Conservation (phyloP, 2,329 filamentous ascomycete species). For the Macrophomina phaseolina region DNA sequence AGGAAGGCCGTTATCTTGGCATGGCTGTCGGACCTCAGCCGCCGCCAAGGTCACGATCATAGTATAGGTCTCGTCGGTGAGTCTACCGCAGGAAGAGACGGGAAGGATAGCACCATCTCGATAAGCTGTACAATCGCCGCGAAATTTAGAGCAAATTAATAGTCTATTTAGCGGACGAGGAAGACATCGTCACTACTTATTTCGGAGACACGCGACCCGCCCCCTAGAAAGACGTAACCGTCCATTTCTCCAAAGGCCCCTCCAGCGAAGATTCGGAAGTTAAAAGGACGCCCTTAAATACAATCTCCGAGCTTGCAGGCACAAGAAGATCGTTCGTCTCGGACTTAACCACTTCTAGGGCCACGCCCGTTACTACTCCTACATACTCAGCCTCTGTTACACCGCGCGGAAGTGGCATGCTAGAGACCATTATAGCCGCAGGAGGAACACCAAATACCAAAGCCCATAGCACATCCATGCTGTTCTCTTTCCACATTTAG, state of each 20-base stretch:
- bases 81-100: slow-evolving; percentile 49
- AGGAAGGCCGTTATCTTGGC: slow-evolving; percentile 47
- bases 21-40: slow-evolving; percentile 48
- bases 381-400: slow-evolving; percentile 57
- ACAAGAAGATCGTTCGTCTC: slow-evolving; percentile 58
- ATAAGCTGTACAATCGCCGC: slow-evolving; percentile 55
- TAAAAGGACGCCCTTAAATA: slow-evolving; percentile 57
- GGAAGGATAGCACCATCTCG: slow-evolving; percentile 56
- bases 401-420: slow-evolving; percentile 47
- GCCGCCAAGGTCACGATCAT: slow-evolving; percentile 52
- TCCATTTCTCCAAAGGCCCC: slow-evolving; percentile 55
- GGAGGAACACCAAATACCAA: slow-evolving; percentile 57
- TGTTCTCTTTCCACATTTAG: slow-evolving; percentile 54
- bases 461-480: slow-evolving; percentile 56
- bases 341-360: slow-evolving; percentile 58
- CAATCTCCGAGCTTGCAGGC: slow-evolving; percentile 58
- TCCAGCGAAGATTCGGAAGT: slow-evolving; percentile 51
- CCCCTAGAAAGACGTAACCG: slow-evolving; percentile 52
- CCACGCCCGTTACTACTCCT: slow-evolving; percentile 52
- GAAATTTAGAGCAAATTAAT: slow-evolving; percentile 28
- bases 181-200: slow-evolving; percentile 34
- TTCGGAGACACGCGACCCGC: slow-evolving; percentile 47
- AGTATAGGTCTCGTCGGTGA: slow-evolving; percentile 54
- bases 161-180: no score
- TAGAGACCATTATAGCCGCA: slow-evolving; percentile 53